phyloP scores from a whole-genome alignment of 345 rosid species.

The Sisymbrium altissimum region DNA sequence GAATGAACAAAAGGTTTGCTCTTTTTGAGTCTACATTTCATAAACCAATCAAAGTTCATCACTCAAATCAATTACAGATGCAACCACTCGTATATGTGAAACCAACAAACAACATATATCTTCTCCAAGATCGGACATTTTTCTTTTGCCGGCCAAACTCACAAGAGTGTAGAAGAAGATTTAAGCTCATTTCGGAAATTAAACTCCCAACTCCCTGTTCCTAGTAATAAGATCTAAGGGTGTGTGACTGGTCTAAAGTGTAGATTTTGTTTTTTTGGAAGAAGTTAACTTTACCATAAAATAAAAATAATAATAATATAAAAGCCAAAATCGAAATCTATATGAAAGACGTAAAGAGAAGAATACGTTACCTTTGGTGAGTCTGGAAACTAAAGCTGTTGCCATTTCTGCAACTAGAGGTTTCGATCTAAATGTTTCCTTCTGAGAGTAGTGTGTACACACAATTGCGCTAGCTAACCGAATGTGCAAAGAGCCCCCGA shows the following conservation, averaged over 20 bases:
- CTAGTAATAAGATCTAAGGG: background rate
- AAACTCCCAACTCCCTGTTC: background rate
- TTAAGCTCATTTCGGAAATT: too few species aligned
- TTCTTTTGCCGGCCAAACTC: background rate
- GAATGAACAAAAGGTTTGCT: background rate
- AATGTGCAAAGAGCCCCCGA: background rate
- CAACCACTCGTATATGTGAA: too few species aligned
- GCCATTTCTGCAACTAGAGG: conserved; percentile 28
- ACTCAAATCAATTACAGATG: too few species aligned
- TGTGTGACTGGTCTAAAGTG: background rate
- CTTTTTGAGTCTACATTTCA: background rate
- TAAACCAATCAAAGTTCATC: background rate
- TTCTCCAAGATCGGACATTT: background rate
- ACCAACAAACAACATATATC: background rate
- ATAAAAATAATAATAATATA: background rate
- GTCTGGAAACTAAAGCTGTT: conserved; percentile 26
- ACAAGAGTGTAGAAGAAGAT: background rate
- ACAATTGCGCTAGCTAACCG: background rate
- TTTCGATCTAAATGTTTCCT: background rate
- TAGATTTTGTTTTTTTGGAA: background rate
- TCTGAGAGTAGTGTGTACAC: background rate
- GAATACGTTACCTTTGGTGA: conserved; percentile 12
- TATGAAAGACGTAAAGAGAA: background rate
- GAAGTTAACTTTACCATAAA: background rate
- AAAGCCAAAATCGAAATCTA: background rate